phyloP scores from a whole-genome alignment of 2,329 filamentous ascomycete genomes.

The Ceratocystis eucalypticola region DNA sequence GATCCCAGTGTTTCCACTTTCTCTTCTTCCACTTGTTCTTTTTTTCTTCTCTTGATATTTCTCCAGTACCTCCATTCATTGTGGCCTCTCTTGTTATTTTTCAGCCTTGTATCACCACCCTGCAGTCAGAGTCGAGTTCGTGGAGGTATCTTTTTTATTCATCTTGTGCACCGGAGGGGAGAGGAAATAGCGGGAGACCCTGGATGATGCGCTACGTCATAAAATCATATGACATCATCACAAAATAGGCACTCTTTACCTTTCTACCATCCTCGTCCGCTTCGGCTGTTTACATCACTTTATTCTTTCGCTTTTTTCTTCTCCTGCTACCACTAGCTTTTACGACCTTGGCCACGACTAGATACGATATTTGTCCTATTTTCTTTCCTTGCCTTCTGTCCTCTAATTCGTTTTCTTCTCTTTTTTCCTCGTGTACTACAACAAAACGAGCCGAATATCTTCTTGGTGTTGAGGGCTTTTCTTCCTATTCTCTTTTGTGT shows the following conservation, averaged over 20 bases:
- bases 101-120: slow-evolving; percentile 18
- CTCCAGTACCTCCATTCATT: slow-evolving; percentile 4
- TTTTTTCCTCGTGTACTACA: slow-evolving; percentile 9
- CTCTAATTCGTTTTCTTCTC: slow-evolving; percentile 11
- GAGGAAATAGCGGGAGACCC: neutral
- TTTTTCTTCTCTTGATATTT: slow-evolving; percentile 18
- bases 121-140: slow-evolving; percentile 19
- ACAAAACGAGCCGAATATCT: neutral
- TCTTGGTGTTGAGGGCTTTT: slow-evolving; percentile 19
- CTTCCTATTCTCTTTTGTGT: slow-evolving; percentile 20
- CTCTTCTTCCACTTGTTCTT: slow-evolving; percentile 10
- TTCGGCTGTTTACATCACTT: neutral
- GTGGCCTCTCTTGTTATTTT: slow-evolving; percentile 11
- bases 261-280: neutral
- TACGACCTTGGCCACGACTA: slow-evolving; percentile 8
- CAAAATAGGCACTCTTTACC: neutral
- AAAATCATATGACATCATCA: neutral
- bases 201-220: neutral
- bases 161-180: slow-evolving; percentile 9
- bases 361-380: slow-evolving; percentile 6
- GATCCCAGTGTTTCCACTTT: slow-evolving; percentile 28
- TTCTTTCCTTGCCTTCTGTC: neutral
- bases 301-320: slow-evolving; percentile 14
- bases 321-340: slow-evolving; percentile 20
- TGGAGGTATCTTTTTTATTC: slow-evolving; percentile 20